These are phyloP conservation scores for Amylostereum areolatum DNA, from an alignment of 1,284 basidiomycete genomes.

Conservation along the genomic window DNA sequence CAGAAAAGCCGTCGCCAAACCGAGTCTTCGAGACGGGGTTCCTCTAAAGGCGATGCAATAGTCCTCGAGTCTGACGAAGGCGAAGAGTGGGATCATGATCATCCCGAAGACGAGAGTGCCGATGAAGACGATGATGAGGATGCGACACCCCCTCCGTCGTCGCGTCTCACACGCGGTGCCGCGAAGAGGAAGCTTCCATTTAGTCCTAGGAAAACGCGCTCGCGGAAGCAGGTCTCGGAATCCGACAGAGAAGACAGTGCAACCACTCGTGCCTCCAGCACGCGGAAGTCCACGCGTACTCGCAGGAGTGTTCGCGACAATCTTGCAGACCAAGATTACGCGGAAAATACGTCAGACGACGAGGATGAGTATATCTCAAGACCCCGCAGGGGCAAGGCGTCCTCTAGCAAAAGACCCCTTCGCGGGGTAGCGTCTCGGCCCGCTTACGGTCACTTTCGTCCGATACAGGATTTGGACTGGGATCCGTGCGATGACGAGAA, in stretches of 20 bases:
- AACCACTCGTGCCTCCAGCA: background rate
- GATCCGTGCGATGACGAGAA: slow-evolving; percentile 56
- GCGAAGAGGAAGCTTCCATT: slow-evolving; percentile 41
- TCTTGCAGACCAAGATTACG: slow-evolving; percentile 8
- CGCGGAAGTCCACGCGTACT: slow-evolving; percentile 9
- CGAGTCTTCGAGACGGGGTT: slow-evolving; percentile 3
- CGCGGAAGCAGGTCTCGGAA: background rate
- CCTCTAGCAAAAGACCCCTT: slow-evolving; percentile 16
- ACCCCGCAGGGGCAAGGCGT: background rate
- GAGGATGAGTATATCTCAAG: slow-evolving; percentile 13
- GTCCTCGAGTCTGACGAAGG: slow-evolving; percentile 8
- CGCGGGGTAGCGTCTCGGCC: slow-evolving; percentile 43
- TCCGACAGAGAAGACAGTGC: slow-evolving; percentile 4
- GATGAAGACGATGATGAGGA: slow-evolving; percentile 1
- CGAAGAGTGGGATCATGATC: slow-evolving; percentile 19
- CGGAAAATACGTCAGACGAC: slow-evolving; percentile 15
- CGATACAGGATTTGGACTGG: slow-evolving; percentile 48
- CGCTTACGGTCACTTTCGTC: slow-evolving; percentile 62
- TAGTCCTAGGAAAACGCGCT: slow-evolving; percentile 49
- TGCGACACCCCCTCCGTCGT: slow-evolving; percentile 22
- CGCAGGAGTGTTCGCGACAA: background rate
- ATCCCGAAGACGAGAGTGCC: slow-evolving; percentile 22
- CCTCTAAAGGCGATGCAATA: slow-evolving; percentile 8
- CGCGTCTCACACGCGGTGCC: slow-evolving; percentile 5
- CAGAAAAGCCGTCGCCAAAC: slow-evolving; percentile 6